Percentiles rank a stretch among this genome's conserved stretches.
Conservation (phyloP, 1,139 yeast genomes). For the Geotrichum reessii region DNA sequence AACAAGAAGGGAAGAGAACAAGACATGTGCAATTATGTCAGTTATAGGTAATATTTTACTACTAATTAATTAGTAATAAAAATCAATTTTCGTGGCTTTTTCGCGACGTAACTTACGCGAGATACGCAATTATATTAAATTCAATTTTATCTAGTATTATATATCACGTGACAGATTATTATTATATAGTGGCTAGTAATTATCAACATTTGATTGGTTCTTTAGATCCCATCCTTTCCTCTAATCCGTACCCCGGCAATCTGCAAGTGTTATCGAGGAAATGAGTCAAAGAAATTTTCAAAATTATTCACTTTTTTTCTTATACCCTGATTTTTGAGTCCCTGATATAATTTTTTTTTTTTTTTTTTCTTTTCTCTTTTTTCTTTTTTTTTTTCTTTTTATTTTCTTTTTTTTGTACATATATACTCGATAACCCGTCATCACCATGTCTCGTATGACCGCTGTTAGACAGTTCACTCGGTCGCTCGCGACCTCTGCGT, state of each 20-base stretch:
- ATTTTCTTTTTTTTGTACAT: background rate
- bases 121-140: background rate
- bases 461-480: background rate
- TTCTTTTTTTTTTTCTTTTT: background rate
- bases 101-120: background rate
- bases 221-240: background rate
- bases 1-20: background rate
- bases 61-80: background rate
- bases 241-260: background rate
- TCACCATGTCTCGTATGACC: background rate
- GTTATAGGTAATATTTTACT: background rate
- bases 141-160: background rate
- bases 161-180: background rate
- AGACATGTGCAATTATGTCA: no score
- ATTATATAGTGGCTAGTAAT: no score
- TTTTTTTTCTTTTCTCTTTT: background rate
- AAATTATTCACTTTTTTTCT: background rate
- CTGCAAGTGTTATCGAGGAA: background rate
- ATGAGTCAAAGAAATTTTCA: background rate
- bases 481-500: conserved; percentile 13
- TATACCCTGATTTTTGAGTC: no score
- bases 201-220: no score
- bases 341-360: background rate
- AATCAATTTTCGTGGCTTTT: background rate
- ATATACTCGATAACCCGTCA: background rate